Evolutionary conservation across 768 basidiomycete species (phyloP).

Genomic region (Dioszegia aurantiaca): DNA sequence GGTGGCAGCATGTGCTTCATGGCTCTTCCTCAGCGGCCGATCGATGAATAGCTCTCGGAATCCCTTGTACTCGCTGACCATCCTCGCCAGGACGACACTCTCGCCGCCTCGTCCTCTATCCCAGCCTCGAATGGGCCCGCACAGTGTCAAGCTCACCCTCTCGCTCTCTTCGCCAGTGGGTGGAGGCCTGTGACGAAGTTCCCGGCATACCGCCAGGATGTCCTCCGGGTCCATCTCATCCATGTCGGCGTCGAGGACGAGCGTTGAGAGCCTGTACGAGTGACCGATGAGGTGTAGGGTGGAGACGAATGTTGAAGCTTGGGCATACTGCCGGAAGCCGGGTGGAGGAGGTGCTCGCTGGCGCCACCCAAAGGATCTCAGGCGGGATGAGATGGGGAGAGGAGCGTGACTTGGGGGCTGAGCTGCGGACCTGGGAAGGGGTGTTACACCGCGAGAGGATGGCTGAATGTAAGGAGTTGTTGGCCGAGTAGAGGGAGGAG

Average conservation of each 20-base stretch:
- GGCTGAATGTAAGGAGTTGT: slow-evolving; percentile 5
- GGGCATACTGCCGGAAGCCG: slow-evolving; percentile 34
- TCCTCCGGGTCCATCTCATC: slow-evolving; percentile 38
- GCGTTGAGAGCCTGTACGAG: slow-evolving; percentile 35
- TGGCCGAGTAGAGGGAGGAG: slow-evolving; percentile 21
- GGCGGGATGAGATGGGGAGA: slow-evolving; percentile 28
- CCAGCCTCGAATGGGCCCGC: slow-evolving; percentile 48
- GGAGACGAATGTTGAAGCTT: slow-evolving; percentile 44
- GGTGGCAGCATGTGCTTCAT: slow-evolving; percentile 24
- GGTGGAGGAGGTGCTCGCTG: slow-evolving; percentile 43
- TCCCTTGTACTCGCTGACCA: slow-evolving; percentile 33
- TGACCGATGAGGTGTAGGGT: slow-evolving; percentile 43
- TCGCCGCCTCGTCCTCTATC: slow-evolving; percentile 14
- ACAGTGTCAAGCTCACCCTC: slow-evolving; percentile 41
- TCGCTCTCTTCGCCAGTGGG: slow-evolving; percentile 32
- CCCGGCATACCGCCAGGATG: slow-evolving; percentile 28
- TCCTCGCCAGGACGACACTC: slow-evolving; percentile 24
- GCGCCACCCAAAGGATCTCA: slow-evolving; percentile 48
- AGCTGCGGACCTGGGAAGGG: background rate
- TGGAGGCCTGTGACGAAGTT: slow-evolving; percentile 28
- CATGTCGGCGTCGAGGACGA: slow-evolving; percentile 49
- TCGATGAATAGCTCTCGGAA: slow-evolving; percentile 50
- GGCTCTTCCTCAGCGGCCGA: slow-evolving; percentile 39
- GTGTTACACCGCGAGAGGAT: background rate
- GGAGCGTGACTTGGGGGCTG: slow-evolving; percentile 1